Percentiles rank a stretch among this genome's conserved stretches.
phyloP scores from a whole-genome alignment of 345 rosid genomes.

The Lenwebbia sp. region DNA sequence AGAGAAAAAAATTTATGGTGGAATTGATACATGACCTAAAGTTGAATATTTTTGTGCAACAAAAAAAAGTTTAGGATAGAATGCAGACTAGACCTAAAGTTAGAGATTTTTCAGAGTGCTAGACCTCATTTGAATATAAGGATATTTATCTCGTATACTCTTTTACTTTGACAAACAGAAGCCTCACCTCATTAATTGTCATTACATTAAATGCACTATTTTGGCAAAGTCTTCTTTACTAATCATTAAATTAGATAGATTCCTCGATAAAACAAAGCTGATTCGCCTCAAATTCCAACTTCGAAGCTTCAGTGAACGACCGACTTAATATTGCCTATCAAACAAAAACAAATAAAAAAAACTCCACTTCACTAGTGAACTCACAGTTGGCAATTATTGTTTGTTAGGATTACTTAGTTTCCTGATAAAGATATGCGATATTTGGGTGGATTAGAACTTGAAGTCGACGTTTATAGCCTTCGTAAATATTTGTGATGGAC shows the following conservation, averaged over 20 bases:
- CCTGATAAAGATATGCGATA: not conserved
- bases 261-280: not conserved
- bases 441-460: not conserved
- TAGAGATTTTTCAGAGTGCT: too few relatives aligned
- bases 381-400: not conserved
- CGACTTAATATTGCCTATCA: not conserved
- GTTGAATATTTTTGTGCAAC: too few relatives aligned
- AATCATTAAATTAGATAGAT: not conserved
- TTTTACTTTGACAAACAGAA: not conserved
- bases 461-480: not conserved
- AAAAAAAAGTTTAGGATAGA: too few relatives aligned
- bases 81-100: too few relatives aligned
- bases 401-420: not conserved
- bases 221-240: not conserved
- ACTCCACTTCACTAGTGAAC: not conserved
- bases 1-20: too few relatives aligned
- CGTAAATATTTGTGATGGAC: not conserved
- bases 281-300: not conserved
- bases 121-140: too few relatives aligned
- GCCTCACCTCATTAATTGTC: not conserved
- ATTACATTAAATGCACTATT: not conserved
- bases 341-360: not conserved
- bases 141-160: not conserved
- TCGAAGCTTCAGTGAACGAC: not conserved
- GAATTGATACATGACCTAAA: too few relatives aligned